Evolutionary conservation across 83 land plant species (phyloP), one percentile per base, ranked within the genome.

Genomic region (Picea mariana): DNA sequence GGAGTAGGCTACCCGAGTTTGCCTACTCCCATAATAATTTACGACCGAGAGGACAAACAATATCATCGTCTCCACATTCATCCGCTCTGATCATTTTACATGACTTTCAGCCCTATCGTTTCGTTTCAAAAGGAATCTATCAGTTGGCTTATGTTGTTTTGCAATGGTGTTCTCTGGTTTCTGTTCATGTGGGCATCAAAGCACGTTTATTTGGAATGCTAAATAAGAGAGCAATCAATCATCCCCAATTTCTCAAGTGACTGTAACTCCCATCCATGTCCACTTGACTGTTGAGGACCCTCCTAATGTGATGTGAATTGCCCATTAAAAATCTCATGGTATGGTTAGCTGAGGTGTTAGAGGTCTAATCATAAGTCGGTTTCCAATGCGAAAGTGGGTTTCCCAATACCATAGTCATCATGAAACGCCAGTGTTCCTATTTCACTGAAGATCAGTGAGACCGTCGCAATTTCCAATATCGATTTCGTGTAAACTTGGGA

Each of bases 201-300:
- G 8, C 6, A 6, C 47, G 1, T 44, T 44, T 44, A 44, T 44
- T 44, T 44, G 47, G 47, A 0, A 44, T 44, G 47, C 6, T 44
- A 18, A 71, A 18, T 17, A 59, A 73, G 58, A 21, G 47, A 42
- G 23, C 11, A 23, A 73, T 73, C 77, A 73, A 73, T 73, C 77
- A 73, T 73, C 59, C 13, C 77, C 47, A 44, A 44, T 44, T 44
- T 44, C 47, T 44, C 47, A 44, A 44, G 47, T 6, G 47, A 44
- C 47, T 47, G 6, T 42, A 27, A 73, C 47, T 44, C 11, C 42
- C 16, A 21, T 9, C 31, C 38, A 24, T 1, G 15, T 7, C 20
- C 3, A 20, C 47, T 44, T 44, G 0, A 44, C 0, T 44, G 58
- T 0, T 0, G 58, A 52, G 58, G 3, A 11, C 58, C 58, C 58